Base-by-base conservation (phyloP, 495 filamentous ascomycete genomes). In the Geoglossum glabrum region DNA sequence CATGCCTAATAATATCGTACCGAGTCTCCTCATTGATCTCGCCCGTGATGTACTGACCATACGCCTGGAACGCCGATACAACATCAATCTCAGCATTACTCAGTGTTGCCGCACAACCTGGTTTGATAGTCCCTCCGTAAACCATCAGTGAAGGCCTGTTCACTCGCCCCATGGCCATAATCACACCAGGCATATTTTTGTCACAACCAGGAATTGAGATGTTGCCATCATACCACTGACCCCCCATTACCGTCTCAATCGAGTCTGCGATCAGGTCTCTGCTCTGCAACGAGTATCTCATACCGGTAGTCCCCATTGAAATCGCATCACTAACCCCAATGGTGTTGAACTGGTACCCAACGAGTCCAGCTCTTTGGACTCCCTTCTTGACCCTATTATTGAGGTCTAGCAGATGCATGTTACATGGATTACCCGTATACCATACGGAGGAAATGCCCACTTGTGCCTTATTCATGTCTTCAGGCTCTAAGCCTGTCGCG, bases 181-280 rank as follows among this genome's bases (percentile, higher is more conserved):
- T 71, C 36, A 96, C 92, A 71, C 92, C 92, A 7, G 92, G 92
- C 93, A 98, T 96, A 71, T 98, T 98, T 82, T 98, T 98, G 76
- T 98, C 93, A 70, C 92, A 98, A 43, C 92, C 92, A n/a, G 92
- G 92, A 64, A 98, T 86, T 21, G 87, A 93, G 67, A 98, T 87
- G 68, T 97, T 97, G 66, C 86, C 92, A 70, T 98, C 92, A 68
- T 98, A 98, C 93, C 92, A 98, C 75, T 98, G 92, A 13, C 87
- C 92, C 52, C 87, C 80, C 92, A 98, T 98, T 43, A 97, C 92
- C 7, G 93, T 97, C 77, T 98, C 93, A 63, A 98, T 92, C 34
- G 85, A 90, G 70, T 98, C 93, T 61, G 92, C 92, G 65, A 98
- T 98, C 61, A 98, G 74, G 67, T 98, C 92, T 66, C 92, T 77